Conservation (phyloP, 1,284 basidiomycete genomes). For the Blastosporella zonata region DNA sequence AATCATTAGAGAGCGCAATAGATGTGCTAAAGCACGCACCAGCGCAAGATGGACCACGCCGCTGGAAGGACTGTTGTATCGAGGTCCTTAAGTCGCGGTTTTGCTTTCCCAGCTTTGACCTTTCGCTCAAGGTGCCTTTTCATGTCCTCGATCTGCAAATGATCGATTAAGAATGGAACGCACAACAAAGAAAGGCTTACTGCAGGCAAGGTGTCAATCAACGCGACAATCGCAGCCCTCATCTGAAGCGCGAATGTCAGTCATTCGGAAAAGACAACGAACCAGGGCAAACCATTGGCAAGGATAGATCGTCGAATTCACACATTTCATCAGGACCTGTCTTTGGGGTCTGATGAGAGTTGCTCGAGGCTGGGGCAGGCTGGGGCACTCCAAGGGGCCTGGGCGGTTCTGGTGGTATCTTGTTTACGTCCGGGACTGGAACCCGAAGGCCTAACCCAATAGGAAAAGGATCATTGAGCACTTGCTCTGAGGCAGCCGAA, state of each 20-base stretch:
- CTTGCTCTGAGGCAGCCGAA: slow-evolving; percentile 45
- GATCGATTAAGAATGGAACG: not conserved
- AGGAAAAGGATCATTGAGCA: slow-evolving; percentile 54
- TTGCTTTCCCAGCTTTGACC: slow-evolving; percentile 42
- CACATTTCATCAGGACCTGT: slow-evolving; percentile 36
- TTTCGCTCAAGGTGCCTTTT: slow-evolving; percentile 52
- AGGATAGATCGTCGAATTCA: slow-evolving; percentile 47
- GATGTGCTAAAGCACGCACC: slow-evolving; percentile 33
- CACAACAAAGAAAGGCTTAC: slow-evolving; percentile 27
- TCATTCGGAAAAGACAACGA: not conserved
- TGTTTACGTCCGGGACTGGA: slow-evolving; percentile 25
- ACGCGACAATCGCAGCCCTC: slow-evolving; percentile 38
- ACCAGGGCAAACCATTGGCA: slow-evolving; percentile 29
- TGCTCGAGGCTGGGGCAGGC: not conserved
- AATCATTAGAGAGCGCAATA: not conserved
- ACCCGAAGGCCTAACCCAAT: slow-evolving; percentile 57
- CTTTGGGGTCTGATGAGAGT: not conserved
- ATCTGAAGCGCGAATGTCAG: slow-evolving; percentile 34
- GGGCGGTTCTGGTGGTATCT: slow-evolving; percentile 3
- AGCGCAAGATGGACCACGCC: slow-evolving; percentile 59
- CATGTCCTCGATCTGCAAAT: slow-evolving; percentile 46
- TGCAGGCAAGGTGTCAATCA: slow-evolving; percentile 48
- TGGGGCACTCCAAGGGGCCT: not conserved
- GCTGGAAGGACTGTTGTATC: slow-evolving; percentile 46
- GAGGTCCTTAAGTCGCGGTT: slow-evolving; percentile 48